These are phyloP conservation scores for Aspergillus nanangensis DNA, from an alignment of 495 filamentous ascomycete species.

Conservation along the genomic window DNA sequence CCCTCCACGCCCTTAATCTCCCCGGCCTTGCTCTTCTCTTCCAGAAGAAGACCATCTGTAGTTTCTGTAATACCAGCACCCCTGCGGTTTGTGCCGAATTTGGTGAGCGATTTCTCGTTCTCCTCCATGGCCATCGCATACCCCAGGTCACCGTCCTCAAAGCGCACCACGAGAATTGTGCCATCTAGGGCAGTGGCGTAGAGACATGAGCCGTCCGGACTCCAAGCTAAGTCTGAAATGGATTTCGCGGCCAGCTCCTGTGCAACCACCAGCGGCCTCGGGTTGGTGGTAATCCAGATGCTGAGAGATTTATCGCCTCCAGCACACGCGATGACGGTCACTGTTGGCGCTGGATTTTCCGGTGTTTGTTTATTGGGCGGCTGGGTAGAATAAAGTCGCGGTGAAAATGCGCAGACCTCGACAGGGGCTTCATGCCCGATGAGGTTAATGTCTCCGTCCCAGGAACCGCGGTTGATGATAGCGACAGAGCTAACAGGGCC, in stretches of 20 bases:
- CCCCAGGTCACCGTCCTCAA: conserved; percentile 69
- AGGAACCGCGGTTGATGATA: conserved; percentile 85
- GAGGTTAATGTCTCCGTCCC: conserved; percentile 96
- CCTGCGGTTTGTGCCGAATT: conserved; percentile 82
- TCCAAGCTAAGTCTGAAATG: conserved; percentile 92
- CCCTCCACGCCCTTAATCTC: conserved; percentile 87
- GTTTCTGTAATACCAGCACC: conserved; percentile 87
- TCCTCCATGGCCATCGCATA: conserved; percentile 73
- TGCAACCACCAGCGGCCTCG: conserved; percentile 79
- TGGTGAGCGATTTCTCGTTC: conserved; percentile 87
- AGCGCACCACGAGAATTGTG: conserved; percentile 69
- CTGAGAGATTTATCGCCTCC: conserved; percentile 94
- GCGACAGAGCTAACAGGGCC: conserved; percentile 95
- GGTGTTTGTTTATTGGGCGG: conserved; percentile 44
- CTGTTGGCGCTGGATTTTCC: conserved; percentile 47
- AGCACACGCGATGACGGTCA: conserved; percentile 94
- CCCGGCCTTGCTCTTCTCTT: conserved; percentile 86
- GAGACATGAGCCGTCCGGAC: conserved; percentile 81
- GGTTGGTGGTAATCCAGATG: conserved; percentile 95
- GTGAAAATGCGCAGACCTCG: conserved; percentile 96
- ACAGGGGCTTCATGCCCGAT: conserved; percentile 96
- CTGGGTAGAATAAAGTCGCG: conserved; percentile 77
- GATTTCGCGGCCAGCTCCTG: conserved; percentile 87
- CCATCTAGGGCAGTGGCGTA: conserved; percentile 87
- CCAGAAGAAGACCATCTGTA: conserved; percentile 76